Percentiles rank a stretch among this genome's conserved stretches.
phyloP scores from a whole-genome alignment of 2,329 filamentous ascomycete genomes.

The Diaporthe ampelina region DNA sequence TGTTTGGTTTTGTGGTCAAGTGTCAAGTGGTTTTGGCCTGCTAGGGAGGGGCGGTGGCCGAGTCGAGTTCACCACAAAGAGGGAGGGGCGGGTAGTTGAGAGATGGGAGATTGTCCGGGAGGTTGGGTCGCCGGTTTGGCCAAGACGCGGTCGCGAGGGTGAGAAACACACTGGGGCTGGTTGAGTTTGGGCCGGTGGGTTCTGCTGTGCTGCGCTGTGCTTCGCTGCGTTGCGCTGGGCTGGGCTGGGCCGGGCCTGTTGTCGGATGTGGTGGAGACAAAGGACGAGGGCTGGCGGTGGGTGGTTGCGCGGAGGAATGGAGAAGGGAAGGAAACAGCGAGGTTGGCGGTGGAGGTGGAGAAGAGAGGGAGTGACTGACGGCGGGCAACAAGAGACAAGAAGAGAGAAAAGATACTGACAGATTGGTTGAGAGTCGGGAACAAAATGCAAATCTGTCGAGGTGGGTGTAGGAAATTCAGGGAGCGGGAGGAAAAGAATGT shows the following conservation, averaged over 20 bases:
- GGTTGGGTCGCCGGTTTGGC: slow-evolving; percentile 26
- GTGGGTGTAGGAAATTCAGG: slow-evolving; percentile 16
- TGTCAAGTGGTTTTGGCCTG: background rate
- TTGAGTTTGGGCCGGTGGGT: slow-evolving; percentile 19
- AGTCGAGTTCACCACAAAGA: slow-evolving; percentile 6
- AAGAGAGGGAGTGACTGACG: background rate
- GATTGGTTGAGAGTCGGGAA: slow-evolving; percentile 18
- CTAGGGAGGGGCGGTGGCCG: background rate
- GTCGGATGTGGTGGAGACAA: slow-evolving; percentile 35
- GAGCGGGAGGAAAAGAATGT: slow-evolving; percentile 36
- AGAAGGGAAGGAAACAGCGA: background rate
- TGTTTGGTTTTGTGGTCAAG: slow-evolving; percentile 21
- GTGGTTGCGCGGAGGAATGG: slow-evolving; percentile 24
- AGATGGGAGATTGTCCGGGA: slow-evolving; percentile 11
- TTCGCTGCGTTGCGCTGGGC: too few relatives aligned
- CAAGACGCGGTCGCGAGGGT: slow-evolving; percentile 36
- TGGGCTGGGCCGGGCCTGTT: too few relatives aligned
- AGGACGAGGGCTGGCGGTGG: slow-evolving; percentile 25
- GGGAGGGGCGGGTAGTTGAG: background rate
- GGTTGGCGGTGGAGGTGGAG: background rate
- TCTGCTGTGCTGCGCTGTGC: slow-evolving; percentile 12
- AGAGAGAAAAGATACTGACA: background rate
- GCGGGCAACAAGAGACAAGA: background rate
- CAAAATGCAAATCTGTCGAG: slow-evolving; percentile 35
- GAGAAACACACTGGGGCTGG: slow-evolving; percentile 34